Conservation (phyloP, 352 stramenopile genomes). For the Phytophthora fragariae region DNA sequence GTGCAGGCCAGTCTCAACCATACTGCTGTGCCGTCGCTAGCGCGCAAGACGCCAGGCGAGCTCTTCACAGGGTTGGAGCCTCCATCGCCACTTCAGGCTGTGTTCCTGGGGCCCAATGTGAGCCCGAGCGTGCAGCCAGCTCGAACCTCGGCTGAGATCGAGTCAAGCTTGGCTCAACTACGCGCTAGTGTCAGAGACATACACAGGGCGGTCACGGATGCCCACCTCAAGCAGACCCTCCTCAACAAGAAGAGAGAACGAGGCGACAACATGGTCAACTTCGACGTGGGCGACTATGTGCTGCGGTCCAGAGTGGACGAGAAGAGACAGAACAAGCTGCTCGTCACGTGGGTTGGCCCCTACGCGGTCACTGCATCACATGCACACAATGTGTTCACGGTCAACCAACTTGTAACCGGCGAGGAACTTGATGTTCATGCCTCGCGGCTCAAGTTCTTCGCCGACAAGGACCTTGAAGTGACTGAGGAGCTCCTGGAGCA, state of each 20-base stretch:
- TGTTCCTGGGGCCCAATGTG: slow-evolving; percentile 11
- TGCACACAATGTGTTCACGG: slow-evolving; percentile 14
- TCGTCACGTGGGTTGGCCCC: slow-evolving; percentile 28
- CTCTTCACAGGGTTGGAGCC: not conserved
- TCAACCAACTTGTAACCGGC: slow-evolving; percentile 28
- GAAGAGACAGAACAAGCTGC: slow-evolving; percentile 22
- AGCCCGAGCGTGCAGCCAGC: slow-evolving; percentile 1
- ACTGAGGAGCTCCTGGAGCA: slow-evolving; percentile 23
- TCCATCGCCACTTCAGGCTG: slow-evolving; percentile 4
- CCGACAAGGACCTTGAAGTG: slow-evolving; percentile 18
- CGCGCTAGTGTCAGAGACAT: slow-evolving; percentile 20
- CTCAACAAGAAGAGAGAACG: slow-evolving; percentile 24
- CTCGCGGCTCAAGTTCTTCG: slow-evolving; percentile 30
- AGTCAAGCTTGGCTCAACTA: slow-evolving; percentile 6
- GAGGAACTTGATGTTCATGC: slow-evolving; percentile 27
- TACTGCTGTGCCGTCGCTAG: not conserved
- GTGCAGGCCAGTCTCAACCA: not conserved
- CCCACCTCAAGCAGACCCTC: slow-evolving; percentile 16
- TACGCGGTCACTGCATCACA: slow-evolving; percentile 24
- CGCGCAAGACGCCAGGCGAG: not conserved
- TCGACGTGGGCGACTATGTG: slow-evolving; percentile 27
- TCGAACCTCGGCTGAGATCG: slow-evolving; percentile 15
- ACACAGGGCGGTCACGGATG: slow-evolving; percentile 20
- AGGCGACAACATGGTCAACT: slow-evolving; percentile 28
- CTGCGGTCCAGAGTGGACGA: slow-evolving; percentile 27